phyloP scores from a whole-genome alignment of 495 filamentous ascomycete genomes.

The Neurospora africana region DNA sequence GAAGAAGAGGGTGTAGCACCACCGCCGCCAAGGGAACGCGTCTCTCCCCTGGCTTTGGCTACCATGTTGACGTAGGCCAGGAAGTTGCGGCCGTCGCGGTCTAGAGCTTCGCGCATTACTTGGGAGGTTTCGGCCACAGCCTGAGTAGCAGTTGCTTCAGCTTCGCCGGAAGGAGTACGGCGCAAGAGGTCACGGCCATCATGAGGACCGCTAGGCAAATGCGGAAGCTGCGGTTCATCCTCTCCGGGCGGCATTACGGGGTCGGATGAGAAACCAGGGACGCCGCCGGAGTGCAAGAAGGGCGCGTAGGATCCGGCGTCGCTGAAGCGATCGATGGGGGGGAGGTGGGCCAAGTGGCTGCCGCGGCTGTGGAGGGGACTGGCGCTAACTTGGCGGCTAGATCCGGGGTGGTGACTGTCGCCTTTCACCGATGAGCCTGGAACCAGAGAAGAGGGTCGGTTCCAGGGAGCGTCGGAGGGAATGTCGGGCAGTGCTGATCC shows the following conservation, averaged over 20 bases:
- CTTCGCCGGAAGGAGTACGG: neutral
- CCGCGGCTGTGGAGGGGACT: constrained; percentile 30
- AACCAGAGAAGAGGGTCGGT: constrained; percentile 29
- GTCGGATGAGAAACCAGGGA: constrained; percentile 13
- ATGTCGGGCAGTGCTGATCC: constrained; percentile 27
- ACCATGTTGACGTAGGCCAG: constrained; percentile 45
- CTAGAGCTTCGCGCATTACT: constrained; percentile 17
- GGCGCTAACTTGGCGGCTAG: constrained; percentile 22
- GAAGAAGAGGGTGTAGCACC: neutral
- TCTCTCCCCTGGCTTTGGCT: constrained; percentile 25
- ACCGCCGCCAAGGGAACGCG: neutral
- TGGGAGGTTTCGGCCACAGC: constrained; percentile 11
- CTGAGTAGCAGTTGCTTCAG: neutral
- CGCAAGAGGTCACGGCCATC: neutral
- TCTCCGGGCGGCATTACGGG: constrained; percentile 2
- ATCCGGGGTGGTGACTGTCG: constrained; percentile 5
- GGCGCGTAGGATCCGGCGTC: constrained; percentile 16
- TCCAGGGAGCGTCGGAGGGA: constrained; percentile 35
- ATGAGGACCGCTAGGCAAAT: neutral
- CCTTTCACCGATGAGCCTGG: constrained; percentile 32
- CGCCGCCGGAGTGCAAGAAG: constrained; percentile 19
- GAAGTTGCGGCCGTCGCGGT: constrained; percentile 32
- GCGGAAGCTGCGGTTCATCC: constrained; percentile 1
- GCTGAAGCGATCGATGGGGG: constrained; percentile 31
- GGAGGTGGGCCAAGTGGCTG: constrained; percentile 9